phyloP scores from a whole-genome alignment of 306 rosid genomes.

The Canavalia gladiata region DNA sequence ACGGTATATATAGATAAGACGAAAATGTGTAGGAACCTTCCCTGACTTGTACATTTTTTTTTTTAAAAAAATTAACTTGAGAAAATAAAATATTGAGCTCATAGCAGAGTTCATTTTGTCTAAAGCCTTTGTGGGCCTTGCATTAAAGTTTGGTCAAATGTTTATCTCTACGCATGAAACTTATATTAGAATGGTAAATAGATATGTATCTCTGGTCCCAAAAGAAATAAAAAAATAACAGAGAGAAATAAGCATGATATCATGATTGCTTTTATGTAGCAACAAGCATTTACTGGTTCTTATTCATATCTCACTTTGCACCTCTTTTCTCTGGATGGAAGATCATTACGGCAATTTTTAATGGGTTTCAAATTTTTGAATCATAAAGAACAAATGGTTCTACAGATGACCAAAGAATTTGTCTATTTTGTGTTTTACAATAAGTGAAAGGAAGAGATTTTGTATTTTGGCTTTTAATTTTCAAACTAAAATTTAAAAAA shows the following conservation, averaged over 20 bases:
- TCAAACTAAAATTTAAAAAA: too few relatives aligned
- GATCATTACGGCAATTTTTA: not conserved
- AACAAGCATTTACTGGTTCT: not conserved
- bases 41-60: not conserved
- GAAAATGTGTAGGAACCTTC: conserved; percentile 16
- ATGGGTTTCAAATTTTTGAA: conserved; percentile 2
- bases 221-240: not conserved
- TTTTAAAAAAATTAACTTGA: not conserved
- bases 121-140: not conserved
- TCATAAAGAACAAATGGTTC: not conserved
- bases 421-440: not conserved
- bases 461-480: too few relatives aligned
- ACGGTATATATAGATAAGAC: not conserved
- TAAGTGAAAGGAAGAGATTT: not conserved
- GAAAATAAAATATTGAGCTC: not conserved
- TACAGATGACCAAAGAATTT: not conserved
- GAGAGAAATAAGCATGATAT: not conserved
- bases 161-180: not conserved
- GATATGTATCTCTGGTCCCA: conserved; percentile 4
- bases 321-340: not conserved
- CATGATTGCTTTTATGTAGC: not conserved
- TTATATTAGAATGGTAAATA: not conserved
- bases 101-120: not conserved
- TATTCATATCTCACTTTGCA: not conserved
- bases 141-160: conserved; percentile 1